Base-by-base conservation (phyloP, 1,284 basidiomycete species). In the Cystobasidium slooffiae region DNA sequence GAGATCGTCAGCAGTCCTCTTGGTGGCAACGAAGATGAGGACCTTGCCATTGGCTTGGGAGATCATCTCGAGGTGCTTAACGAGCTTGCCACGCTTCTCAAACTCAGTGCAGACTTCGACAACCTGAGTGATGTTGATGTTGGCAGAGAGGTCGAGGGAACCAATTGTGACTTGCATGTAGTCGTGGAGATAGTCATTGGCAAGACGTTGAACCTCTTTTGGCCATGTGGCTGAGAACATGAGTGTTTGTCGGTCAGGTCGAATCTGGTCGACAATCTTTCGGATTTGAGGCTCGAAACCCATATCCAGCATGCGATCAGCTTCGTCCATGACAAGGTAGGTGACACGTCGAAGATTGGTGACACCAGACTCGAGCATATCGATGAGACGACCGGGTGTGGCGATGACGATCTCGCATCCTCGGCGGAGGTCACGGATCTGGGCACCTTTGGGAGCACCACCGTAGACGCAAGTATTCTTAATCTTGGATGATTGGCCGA, bases 271-370 rank as follows among this genome's bases (percentile, higher is more conserved):
- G 78, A 99, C 91, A 80, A 98, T 97, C 86, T 99, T 99, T 83
- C 95, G 88, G 82, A 99, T 99, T 83, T 99, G 96, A 75, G 96
- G 96, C 85, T 99, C 96, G 85, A 99, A 99, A 88, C 96, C 94
- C 94, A 96, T 96, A 85, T 96, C 93, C 78, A 96, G 87, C 93
- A 96, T 96, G 80, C 94, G 92, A 85, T 98, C 96, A 72, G 96
- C 96, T 84, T 99, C 97, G 84, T 99, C 96, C 91, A 99, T 94
- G 81, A 99, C 96, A 66, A 99, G 88, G 84, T 99, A 99, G 53
- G 96, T 99, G 74, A 99, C 88, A 64, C 96, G 91, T 76, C 90
- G 91, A 72, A 99, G 87, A 84, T 98, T 98, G 65, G 94, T 98
- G 86, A 97, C 97, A 82, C 92, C 90, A 5, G 88, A 89, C 86